Conservation (phyloP, 768 basidiomycete species). For the Rhodotorula paludigena region DNA sequence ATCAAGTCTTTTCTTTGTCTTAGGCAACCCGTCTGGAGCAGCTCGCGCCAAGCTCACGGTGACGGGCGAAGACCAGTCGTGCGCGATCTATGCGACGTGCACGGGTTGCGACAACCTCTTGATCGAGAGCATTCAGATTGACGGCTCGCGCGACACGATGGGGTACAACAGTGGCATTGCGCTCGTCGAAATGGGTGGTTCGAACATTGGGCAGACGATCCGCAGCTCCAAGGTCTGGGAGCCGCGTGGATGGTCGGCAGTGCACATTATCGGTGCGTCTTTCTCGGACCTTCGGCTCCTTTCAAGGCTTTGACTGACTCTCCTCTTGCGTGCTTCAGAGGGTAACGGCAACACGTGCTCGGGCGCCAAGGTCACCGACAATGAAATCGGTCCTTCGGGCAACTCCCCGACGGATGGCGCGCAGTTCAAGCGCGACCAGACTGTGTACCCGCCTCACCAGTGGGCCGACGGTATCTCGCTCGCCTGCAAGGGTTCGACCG, state of each 20-base stretch:
- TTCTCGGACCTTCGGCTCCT: not conserved
- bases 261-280: slow-evolving; percentile 39
- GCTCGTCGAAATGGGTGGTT: slow-evolving; percentile 41
- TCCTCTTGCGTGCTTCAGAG: slow-evolving; percentile 3
- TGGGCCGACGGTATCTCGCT: slow-evolving; percentile 45
- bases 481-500: slow-evolving; percentile 38
- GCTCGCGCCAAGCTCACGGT: slow-evolving; percentile 40
- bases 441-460: slow-evolving; percentile 3
- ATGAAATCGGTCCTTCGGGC: slow-evolving; percentile 40
- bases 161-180: slow-evolving; percentile 24
- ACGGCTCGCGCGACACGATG: slow-evolving; percentile 36
- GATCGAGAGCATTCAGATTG: slow-evolving; percentile 38
- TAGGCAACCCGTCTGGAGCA: slow-evolving; percentile 38
- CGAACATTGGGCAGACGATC: slow-evolving; percentile 31
- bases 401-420: slow-evolving; percentile 29
- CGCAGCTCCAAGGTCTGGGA: slow-evolving; percentile 37
- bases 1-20: not conserved
- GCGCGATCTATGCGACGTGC: slow-evolving; percentile 38
- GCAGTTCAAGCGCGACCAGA: slow-evolving; percentile 34
- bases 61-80: slow-evolving; percentile 31
- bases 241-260: slow-evolving; percentile 43
- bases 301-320: not conserved
- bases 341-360: slow-evolving; percentile 30
- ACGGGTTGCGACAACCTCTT: slow-evolving; percentile 22
- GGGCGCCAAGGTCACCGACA: slow-evolving; percentile 38